These are phyloP conservation scores for Dendrocalamus sinicus DNA, from an alignment of 176 grass and related monocot genomes.

Conservation along the genomic window DNA sequence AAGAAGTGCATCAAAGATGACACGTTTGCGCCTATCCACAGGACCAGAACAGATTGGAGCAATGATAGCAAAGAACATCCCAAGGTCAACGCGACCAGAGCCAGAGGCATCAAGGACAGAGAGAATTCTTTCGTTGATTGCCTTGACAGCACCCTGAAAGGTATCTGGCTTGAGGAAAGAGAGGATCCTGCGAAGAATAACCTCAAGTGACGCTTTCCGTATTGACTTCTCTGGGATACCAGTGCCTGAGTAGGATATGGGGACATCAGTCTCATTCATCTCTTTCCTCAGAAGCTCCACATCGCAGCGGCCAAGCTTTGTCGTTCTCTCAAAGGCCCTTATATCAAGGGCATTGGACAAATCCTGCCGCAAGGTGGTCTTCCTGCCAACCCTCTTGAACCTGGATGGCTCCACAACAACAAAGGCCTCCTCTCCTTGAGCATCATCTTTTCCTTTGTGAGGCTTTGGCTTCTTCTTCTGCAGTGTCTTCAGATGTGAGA, in stretches of 20 bases:
- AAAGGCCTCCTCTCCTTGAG: constrained; percentile 64
- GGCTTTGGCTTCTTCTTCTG: constrained; percentile 85
- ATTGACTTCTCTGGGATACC: constrained; percentile 88
- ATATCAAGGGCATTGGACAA: constrained; percentile 96
- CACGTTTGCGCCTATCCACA: constrained; percentile 68
- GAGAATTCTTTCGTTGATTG: constrained; percentile 89
- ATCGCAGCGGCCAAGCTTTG: constrained; percentile 73
- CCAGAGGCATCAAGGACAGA: constrained; percentile 81
- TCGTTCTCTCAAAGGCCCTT: constrained; percentile 81
- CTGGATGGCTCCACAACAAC: constrained; percentile 90
- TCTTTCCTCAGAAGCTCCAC: constrained; percentile 78
- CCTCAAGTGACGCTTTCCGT: constrained; percentile 85
- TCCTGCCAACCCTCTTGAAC: constrained; percentile 78
- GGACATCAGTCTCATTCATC: constrained; percentile 93
- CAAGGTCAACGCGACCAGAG: constrained; percentile 87
- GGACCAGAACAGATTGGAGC: constrained; percentile 83
- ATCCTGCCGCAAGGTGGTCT: constrained; percentile 79
- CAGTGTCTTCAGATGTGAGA: constrained; percentile 90
- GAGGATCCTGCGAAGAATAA: constrained; percentile 84
- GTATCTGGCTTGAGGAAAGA: constrained; percentile 89
- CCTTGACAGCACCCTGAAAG: constrained; percentile 88
- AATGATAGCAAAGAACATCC: constrained; percentile 93
- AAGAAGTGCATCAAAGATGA: constrained; percentile 85
- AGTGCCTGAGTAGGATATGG: constrained; percentile 85
- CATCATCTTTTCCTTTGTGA: constrained; percentile 53